Base-by-base conservation (phyloP, 441 rosid genomes). In the Sinapis alba region DNA sequence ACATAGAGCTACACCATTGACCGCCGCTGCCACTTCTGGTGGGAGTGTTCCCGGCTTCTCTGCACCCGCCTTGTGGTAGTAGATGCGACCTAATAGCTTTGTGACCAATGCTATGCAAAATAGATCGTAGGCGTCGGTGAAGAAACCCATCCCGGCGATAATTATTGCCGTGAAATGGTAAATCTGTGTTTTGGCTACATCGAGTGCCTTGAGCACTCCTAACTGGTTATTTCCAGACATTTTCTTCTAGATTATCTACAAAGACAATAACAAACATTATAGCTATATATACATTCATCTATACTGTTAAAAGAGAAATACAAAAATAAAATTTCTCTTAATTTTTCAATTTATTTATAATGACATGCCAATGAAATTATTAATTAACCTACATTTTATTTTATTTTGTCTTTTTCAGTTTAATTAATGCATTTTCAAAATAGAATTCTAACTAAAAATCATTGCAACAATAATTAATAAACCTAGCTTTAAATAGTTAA, bases 81-180 rank as follows among this genome's bases (percentile, higher is more conserved):
- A 88, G 7, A 89, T 84, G n/a, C 97, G 91, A 10, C 97, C 91
- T 0, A 89, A 56, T 53, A 91, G 90, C 77, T 91, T 89, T 1
- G 89, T 76, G 13, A 88, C 81, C 9, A 85, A 7, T 50, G 90
- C 76, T 68, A 91, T 84, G 79, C 90, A 86, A 54, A 91, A 88
- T 26, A 91, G 90, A 78, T 91, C 93, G 24, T 91, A 91, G 0
- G 92, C 93, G 43, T 89, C 97, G 8, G 97, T 91, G 78, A 89
- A 91, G 67, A 91, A 91, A 1, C 92, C 95, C 93, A 87, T 89
- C 9, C 95, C 95, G 1, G 95, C 92, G 47, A 89, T 91, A 12
- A 88, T 77, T 8, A 89, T 87, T 38, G 93, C 90, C 1, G 82
- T 87, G 63, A 88, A 12, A 71, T 91, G 95, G 80, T 87, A 89